These are phyloP conservation scores for Capsaspora owczarzaki DNA, from an alignment of 78 protist genomes.

Conservation along the genomic window DNA sequence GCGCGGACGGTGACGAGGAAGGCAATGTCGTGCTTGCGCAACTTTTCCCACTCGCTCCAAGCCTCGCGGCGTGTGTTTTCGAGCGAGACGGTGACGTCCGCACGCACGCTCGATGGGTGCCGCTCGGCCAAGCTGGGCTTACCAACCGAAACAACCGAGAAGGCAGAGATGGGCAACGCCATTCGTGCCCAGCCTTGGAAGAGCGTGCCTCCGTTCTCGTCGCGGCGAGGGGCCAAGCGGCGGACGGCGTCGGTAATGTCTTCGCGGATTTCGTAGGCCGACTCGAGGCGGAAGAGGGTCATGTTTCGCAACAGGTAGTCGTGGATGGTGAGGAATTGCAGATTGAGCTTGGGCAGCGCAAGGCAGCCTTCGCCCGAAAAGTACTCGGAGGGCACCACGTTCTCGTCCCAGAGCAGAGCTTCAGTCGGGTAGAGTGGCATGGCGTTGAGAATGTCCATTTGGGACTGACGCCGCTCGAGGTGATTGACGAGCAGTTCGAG, in stretches of 20 bases:
- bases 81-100: slow-evolving; percentile 31
- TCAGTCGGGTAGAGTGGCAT: slow-evolving; percentile 75
- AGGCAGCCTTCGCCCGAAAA: slow-evolving; percentile 35
- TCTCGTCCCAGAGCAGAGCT: slow-evolving; percentile 49
- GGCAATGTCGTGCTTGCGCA: slow-evolving; percentile 68
- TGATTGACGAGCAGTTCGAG: slow-evolving; percentile 24
- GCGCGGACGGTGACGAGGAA: slow-evolving; percentile 36
- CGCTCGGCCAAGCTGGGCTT: slow-evolving; percentile 70
- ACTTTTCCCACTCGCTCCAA: slow-evolving; percentile 64
- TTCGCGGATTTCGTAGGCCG: slow-evolving; percentile 65
- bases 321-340: slow-evolving; percentile 86
- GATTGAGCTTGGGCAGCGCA: slow-evolving; percentile 80
- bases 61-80: background rate
- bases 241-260: slow-evolving; percentile 68
- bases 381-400: slow-evolving; percentile 9
- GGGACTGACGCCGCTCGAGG: slow-evolving; percentile 34
- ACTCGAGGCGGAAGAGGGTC: slow-evolving; percentile 72
- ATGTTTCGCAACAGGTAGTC: slow-evolving; percentile 90
- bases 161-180: slow-evolving; percentile 57
- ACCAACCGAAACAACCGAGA: slow-evolving; percentile 40
- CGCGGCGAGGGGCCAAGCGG: slow-evolving; percentile 37
- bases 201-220: slow-evolving; percentile 4
- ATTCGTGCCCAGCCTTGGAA: slow-evolving; percentile 76
- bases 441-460: slow-evolving; percentile 46
- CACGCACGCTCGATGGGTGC: slow-evolving; percentile 61